Evolutionary conservation across 2,329 filamentous ascomycete species (phyloP).

Genomic region (Colletotrichum tofieldiae): DNA sequence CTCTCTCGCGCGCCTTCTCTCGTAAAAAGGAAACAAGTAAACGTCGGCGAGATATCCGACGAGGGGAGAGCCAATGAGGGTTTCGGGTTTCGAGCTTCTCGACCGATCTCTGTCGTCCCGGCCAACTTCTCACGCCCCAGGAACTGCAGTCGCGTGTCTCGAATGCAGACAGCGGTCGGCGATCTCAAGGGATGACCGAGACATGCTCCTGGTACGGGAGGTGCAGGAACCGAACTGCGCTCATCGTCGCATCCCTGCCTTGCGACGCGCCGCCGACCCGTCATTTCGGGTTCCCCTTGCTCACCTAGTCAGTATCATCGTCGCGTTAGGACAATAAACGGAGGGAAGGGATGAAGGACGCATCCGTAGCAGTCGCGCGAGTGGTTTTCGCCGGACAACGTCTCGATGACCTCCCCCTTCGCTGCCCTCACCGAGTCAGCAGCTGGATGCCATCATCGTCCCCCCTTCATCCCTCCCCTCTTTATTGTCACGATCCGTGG

Average conservation of each 20-base stretch:
- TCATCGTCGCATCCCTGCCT: slow-evolving; percentile 9
- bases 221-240: slow-evolving; percentile 6
- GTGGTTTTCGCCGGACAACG: not conserved
- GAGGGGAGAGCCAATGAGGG: not conserved
- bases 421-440: slow-evolving; percentile 8
- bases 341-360: not conserved
- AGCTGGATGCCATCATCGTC: not conserved
- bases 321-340: not conserved
- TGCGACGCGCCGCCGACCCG: not conserved
- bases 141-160: not conserved
- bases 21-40: not conserved
- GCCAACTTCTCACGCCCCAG: not conserved
- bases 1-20: not conserved
- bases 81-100: too few species aligned
- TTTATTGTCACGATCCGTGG: not conserved
- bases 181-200: slow-evolving; percentile 32
- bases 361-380: slow-evolving; percentile 2
- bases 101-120: too few species aligned
- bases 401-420: not conserved
- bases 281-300: slow-evolving; percentile 1
- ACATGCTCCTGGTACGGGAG: not conserved
- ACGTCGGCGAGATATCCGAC: not conserved
- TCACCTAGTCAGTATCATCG: not conserved
- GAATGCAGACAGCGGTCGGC: not conserved
- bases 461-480: not conserved